Evolutionary conservation across 139 green algal species (phyloP).

Genomic region (Dunaliella sp.): DNA sequence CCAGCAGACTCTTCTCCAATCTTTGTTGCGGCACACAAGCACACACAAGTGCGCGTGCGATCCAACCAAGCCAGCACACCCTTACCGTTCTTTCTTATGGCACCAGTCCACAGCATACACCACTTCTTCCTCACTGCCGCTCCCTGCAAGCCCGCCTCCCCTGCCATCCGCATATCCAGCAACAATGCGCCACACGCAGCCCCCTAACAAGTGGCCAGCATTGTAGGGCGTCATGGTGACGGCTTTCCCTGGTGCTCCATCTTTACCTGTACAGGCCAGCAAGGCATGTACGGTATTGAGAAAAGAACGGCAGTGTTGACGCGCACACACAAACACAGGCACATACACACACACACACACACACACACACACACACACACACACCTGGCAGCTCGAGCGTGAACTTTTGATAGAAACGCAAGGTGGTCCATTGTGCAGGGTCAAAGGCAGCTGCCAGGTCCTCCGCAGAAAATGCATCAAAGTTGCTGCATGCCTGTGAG

Average conservation of each 20-base stretch:
- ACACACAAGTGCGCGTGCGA: too few relatives aligned
- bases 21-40: too few relatives aligned
- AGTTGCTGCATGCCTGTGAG: slow-evolving; percentile 56
- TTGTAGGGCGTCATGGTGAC: slow-evolving; percentile 73
- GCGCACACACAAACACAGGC: neutral
- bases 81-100: slow-evolving; percentile 71
- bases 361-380: neutral
- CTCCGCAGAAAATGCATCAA: slow-evolving; percentile 50
- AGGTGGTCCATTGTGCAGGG: neutral
- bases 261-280: neutral
- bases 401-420: slow-evolving; percentile 6
- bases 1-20: slow-evolving; percentile 13
- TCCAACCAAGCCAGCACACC: neutral
- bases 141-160: neutral
- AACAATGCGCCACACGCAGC: slow-evolving; percentile 70
- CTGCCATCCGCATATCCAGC: neutral
- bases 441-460: neutral
- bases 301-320: neutral
- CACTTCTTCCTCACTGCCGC: slow-evolving; percentile 66
- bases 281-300: too few relatives aligned
- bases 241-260: slow-evolving; percentile 12
- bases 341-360: slow-evolving; percentile 1
- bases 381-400: slow-evolving; percentile 1
- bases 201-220: slow-evolving; percentile 84
- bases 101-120: slow-evolving; percentile 91